Conservation (phyloP, 1,139 yeast genomes). For the Pneumocystis carinii region DNA sequence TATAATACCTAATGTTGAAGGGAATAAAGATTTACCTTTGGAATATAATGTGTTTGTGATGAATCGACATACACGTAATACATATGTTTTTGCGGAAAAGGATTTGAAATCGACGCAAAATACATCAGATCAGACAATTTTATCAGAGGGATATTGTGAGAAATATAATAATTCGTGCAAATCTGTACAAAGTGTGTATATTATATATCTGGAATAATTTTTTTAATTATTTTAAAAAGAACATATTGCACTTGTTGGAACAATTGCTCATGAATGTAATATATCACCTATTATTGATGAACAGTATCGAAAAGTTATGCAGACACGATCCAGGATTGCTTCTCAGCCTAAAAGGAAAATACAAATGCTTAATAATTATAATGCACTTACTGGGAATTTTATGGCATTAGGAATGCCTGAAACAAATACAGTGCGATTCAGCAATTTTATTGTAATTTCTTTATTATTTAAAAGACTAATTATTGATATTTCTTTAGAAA, state of each 20-base stretch:
- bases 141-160: neutral
- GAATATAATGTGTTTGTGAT: conserved; percentile 69
- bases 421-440: conserved; percentile 3
- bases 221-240: conserved; percentile 29
- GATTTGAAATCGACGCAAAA: conserved; percentile 54
- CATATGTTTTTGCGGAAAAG: conserved; percentile 82
- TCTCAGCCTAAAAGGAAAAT: conserved; percentile 10
- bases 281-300: conserved; percentile 11
- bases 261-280: conserved; percentile 54
- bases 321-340: conserved; percentile 7
- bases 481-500: conserved; percentile 27
- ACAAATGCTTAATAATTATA: conserved; percentile 10
- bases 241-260: conserved; percentile 62
- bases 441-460: conserved; percentile 5
- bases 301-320: conserved; percentile 8
- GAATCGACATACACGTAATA: conserved; percentile 62
- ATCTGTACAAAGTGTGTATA: conserved; percentile 6
- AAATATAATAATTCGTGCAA: conserved; percentile 7
- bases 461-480: neutral
- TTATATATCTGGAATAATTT: neutral
- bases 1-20: conserved; percentile 28
- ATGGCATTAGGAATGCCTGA: conserved; percentile 8
- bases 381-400: conserved; percentile 5
- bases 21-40: conserved; percentile 47
- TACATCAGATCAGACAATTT: neutral